Evolutionary conservation across 2,329 filamentous ascomycete species (phyloP), one percentile per base, ranked within the genome.

Genomic region (Hypomyces rosellus): DNA sequence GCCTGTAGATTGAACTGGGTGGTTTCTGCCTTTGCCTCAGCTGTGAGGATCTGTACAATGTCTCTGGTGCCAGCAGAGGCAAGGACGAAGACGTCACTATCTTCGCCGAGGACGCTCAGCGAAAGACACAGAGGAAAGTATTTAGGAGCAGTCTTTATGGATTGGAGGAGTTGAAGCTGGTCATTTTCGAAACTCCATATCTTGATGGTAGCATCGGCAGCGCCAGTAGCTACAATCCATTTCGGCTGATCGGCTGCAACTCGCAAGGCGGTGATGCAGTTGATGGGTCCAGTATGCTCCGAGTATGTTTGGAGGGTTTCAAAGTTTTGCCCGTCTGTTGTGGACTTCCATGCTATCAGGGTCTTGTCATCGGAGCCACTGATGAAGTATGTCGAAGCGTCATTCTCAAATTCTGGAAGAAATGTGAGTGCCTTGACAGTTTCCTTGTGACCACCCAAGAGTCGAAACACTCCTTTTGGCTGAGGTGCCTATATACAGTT

Each of bases 11-110:
- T 74, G 59, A 96, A 96, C 1, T 78, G 69, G 3, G 66, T 57
- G 2, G 65, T 59, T 6, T 66, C 59, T 14, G 59, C 48, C 6
- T 65, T 61, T 34, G 73, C 62, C 5, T 78, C 71, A 2, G 84
- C 75, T 36, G 85, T 79, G 57, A 87, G 92, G 11, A 97, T 75
- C 59, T 96, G 90, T 43, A 99, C 81, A n/a, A 75, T 79, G 50
- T 85, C 85, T 53, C 81, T 85, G 2, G 93, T 97, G 3, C 93
- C 93, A 3, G 86, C 89, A n/a, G 88, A 83, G 3, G 91, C 92
- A 46, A 99, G 75, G 25, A 92, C 72, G 46, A 86, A 72, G 2
- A 76, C 74, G 12, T 77, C 71, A 1, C 72, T 69, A 8, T 71
- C 71, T 33, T 64, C 68, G 45, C 78, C 76, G 1, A 95, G 74